Evolutionary conservation across 116 monocot species (phyloP), one percentile per base, ranked within the genome.

Genomic region (Thalassia testudinum): DNA sequence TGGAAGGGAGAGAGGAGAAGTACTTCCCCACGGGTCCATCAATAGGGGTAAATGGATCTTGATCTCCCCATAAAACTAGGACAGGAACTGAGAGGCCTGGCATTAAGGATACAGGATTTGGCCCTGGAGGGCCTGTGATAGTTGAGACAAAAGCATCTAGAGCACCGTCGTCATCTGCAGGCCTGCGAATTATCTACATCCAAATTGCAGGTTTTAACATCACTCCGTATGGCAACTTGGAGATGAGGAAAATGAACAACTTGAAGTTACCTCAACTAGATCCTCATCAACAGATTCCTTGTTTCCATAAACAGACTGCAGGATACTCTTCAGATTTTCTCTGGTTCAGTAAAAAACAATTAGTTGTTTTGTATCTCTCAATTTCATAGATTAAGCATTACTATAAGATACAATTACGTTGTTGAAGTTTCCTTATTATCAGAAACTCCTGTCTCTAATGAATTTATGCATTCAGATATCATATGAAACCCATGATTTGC

Each of bases 41-140:
- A 12, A 88, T 53, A 13, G 95, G 95, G 27, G 95, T 95, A 42
- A 95, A 85, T 26, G 95, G 78, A 54, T 87, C 93, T 65, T 66
- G 42, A 37, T 93, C 81, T n/a, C 87, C 93, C 93, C 93, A 93
- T 24, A 93, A 54, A 21, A 93, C 49, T 42, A 93, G 60, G 58
- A 84, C 71, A 21, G 84, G 83, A 18, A 84, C 20, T 19, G 77
- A 66, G 8, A 87, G 58, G 38, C 42, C 76, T 5, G 95, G 87
- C 75, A 87, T 78, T 65, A 95, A 61, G 3, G 75, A 78, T 17
- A 74, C 43, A 15, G 95, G 95, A 62, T 71, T 88, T 43, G 88
- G 95, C 24, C 88, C 95, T 12, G 93, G 93, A 5, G 93, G 87
- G 0, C 93, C 93, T 19, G 93, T 87, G 19, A 95, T 76, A n/a